phyloP scores from a whole-genome alignment of 441 rosid species.

The Pelargonium fulgidum region DNA sequence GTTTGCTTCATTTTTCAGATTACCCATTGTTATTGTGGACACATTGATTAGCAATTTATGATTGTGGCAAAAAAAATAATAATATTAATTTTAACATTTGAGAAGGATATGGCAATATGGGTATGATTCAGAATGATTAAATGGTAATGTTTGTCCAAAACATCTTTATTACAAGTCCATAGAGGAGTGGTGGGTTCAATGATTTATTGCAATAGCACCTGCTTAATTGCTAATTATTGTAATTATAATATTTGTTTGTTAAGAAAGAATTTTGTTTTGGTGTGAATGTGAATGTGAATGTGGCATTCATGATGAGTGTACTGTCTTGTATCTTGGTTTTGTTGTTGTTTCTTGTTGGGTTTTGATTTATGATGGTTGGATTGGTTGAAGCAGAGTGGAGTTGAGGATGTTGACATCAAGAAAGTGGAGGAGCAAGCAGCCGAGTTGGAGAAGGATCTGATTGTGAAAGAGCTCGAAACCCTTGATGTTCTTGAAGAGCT shows the following conservation, averaged over 20 bases:
- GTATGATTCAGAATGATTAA: background rate
- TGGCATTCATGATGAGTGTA: background rate
- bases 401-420: constrained; percentile 69
- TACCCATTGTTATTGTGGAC: background rate
- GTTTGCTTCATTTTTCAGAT: background rate
- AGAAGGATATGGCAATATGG: background rate
- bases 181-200: background rate
- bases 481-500: constrained; percentile 89
- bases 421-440: constrained; percentile 83
- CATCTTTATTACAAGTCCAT: background rate
- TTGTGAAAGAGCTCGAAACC: constrained; percentile 82
- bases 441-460: constrained; percentile 78
- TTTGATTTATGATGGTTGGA: background rate
- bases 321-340: background rate
- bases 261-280: too few relatives aligned
- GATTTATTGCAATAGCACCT: background rate
- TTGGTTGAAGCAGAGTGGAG: constrained; percentile 31
- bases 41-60: too few relatives aligned
- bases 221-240: background rate
- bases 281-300: background rate
- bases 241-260: background rate
- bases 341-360: background rate
- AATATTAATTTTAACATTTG: background rate
- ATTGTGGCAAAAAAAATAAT: too few relatives aligned
- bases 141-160: background rate